These are phyloP conservation scores for Musa acuminata DNA, from an alignment of 176 grass and related monocot genomes.

Conservation along the genomic window DNA sequence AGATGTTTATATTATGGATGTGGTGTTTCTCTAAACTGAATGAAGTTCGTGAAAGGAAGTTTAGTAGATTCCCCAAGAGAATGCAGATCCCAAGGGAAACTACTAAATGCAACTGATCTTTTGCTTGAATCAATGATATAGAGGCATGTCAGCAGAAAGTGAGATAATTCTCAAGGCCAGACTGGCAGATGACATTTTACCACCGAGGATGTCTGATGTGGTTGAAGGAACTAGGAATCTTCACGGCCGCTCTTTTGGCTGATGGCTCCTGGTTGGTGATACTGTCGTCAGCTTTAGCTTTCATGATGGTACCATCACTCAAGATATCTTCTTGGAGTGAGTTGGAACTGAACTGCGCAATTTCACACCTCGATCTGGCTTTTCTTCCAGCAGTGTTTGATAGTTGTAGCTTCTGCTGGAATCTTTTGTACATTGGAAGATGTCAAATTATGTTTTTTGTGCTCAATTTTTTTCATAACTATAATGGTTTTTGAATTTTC, in stretches of 20 bases:
- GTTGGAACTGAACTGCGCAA: background rate
- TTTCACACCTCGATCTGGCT: background rate
- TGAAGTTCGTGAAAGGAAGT: background rate
- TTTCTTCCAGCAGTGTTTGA: background rate
- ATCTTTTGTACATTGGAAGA: conserved; percentile 9
- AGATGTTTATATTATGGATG: background rate
- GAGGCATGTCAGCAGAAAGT: background rate
- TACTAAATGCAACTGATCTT: background rate
- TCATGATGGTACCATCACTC: background rate
- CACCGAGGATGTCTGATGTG: too few relatives aligned
- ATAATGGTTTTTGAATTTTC: background rate
- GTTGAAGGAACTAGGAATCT: too few relatives aligned
- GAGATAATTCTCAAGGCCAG: background rate
- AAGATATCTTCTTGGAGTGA: background rate
- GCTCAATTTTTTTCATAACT: background rate
- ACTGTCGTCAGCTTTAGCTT: background rate
- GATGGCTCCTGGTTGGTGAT: too few relatives aligned
- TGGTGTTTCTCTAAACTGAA: background rate
- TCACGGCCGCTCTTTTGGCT: too few relatives aligned
- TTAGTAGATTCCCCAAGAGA: background rate
- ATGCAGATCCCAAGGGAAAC: background rate
- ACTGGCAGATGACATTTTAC: background rate
- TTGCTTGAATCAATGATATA: background rate
- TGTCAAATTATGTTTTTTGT: background rate
- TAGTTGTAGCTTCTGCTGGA: background rate